Evolutionary conservation across 2,329 filamentous ascomycete species (phyloP).

Genomic region (Coniochaeta prunicola): DNA sequence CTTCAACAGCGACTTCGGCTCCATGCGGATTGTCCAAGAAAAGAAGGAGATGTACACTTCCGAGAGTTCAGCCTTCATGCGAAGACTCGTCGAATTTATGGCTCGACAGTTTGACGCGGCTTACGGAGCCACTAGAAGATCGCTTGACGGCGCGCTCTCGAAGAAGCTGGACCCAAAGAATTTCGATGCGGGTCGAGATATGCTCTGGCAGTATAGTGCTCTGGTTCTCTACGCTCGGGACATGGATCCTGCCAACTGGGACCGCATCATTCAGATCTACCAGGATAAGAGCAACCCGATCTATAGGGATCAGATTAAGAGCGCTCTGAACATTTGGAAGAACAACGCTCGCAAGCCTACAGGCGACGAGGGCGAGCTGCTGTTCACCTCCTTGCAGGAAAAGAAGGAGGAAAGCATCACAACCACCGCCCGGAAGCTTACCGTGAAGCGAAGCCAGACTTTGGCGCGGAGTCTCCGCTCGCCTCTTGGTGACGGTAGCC

Average conservation of each 20-base stretch:
- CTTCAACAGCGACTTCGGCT: slow-evolving; percentile 68
- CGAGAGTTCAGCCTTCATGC: slow-evolving; percentile 70
- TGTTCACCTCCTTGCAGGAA: slow-evolving; percentile 84
- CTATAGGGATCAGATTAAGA: slow-evolving; percentile 76
- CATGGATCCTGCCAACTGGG: slow-evolving; percentile 76
- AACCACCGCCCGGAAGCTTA: slow-evolving; percentile 77
- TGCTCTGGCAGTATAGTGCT: slow-evolving; percentile 83
- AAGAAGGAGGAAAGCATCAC: slow-evolving; percentile 70
- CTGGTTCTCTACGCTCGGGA: slow-evolving; percentile 84
- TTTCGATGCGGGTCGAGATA: slow-evolving; percentile 63
- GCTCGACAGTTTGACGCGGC: slow-evolving; percentile 71
- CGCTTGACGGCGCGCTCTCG: slow-evolving; percentile 51
- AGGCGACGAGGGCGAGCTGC: slow-evolving; percentile 70
- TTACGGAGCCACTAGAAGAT: slow-evolving; percentile 61
- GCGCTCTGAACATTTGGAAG: slow-evolving; percentile 73
- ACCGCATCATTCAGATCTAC: slow-evolving; percentile 70
- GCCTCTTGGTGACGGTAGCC: slow-evolving; percentile 55
- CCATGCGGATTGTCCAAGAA: slow-evolving; percentile 90
- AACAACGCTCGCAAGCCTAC: slow-evolving; percentile 66
- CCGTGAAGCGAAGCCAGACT: slow-evolving; percentile 89
- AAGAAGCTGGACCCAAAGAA: slow-evolving; percentile 65
- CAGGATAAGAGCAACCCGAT: slow-evolving; percentile 67
- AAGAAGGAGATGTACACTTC: slow-evolving; percentile 85
- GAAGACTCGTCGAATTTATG: slow-evolving; percentile 75
- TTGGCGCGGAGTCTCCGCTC: slow-evolving; percentile 66